Percentiles rank a stretch among this genome's conserved stretches.
These are phyloP conservation scores for Alternaria sp. DNA, from an alignment of 2,329 filamentous ascomycete genomes.

Conservation along the genomic window DNA sequence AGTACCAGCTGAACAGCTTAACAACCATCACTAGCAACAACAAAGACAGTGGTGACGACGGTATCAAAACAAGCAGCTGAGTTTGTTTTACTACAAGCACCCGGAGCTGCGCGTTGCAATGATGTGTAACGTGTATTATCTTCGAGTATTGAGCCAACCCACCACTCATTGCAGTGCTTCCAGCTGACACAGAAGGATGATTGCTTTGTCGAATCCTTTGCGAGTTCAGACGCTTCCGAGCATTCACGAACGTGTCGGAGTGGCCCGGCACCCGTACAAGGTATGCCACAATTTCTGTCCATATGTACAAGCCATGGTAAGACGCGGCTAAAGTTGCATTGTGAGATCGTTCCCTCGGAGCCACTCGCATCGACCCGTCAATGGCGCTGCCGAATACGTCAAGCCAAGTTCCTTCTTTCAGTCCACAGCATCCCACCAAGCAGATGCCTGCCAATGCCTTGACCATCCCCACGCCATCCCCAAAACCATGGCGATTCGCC, in stretches of 20 bases:
- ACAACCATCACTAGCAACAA: not conserved
- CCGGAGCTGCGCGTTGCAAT: not conserved
- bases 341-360: no score
- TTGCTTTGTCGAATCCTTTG: no score
- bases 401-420: not conserved
- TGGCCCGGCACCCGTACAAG: not conserved
- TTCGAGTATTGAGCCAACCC: not conserved
- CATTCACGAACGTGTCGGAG: not conserved
- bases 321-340: not conserved
- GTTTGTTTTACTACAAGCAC: not conserved
- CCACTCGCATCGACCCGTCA: not conserved
- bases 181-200: not conserved
- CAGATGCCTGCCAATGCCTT: not conserved
- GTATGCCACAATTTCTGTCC: accelerated
- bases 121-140: not conserved
- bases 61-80: not conserved
- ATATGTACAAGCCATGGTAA: accelerated
- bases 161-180: not conserved
- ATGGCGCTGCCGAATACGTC: not conserved
- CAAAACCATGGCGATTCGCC: not conserved
- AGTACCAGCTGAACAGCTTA: no score
- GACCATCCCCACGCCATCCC: not conserved
- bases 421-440: not conserved
- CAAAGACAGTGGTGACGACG: not conserved
- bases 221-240: no score